A percentile compares a stretch with the other conserved stretches of the same genome.
phyloP scores from a whole-genome alignment of 768 basidiomycete genomes.

The Tulasnella sp. region DNA sequence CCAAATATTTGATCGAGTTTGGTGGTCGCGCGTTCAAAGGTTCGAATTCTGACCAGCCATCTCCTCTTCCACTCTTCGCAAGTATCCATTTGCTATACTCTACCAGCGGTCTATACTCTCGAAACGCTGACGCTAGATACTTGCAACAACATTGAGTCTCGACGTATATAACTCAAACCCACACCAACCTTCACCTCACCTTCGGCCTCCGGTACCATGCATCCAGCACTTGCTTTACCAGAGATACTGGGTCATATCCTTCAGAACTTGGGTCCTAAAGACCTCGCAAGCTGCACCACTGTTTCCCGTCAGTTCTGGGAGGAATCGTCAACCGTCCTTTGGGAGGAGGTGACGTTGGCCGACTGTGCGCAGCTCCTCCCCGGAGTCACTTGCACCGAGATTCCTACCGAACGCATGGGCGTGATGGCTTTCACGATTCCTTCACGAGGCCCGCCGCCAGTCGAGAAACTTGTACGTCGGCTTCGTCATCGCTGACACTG shows the following conservation, averaged over 20 bases:
- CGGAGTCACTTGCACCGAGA: neutral
- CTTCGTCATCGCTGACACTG: neutral
- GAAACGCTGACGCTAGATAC: no score
- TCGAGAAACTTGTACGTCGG: neutral
- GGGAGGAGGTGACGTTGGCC: neutral
- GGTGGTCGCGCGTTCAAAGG: no score
- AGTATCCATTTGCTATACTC: no score
- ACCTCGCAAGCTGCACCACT: neutral
- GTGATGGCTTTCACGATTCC: neutral
- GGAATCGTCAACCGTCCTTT: neutral
- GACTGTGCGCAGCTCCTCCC: neutral
- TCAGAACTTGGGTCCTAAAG: neutral
- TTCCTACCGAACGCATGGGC: neutral
- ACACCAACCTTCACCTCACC: no score
- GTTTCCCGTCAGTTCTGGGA: neutral
- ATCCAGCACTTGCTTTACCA: no score
- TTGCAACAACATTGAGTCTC: no score
- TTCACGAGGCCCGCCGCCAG: neutral
- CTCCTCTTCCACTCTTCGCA: no score
- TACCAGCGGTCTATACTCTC: no score
- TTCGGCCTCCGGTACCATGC: no score
- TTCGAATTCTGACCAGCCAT: no score
- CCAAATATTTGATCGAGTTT: neutral
- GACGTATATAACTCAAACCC: no score
- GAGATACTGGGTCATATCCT: neutral